Percentiles rank a stretch among this genome's conserved stretches.
phyloP scores from a whole-genome alignment of 225 moss, liverwort and hornwort species.

The Neckera pumila region DNA sequence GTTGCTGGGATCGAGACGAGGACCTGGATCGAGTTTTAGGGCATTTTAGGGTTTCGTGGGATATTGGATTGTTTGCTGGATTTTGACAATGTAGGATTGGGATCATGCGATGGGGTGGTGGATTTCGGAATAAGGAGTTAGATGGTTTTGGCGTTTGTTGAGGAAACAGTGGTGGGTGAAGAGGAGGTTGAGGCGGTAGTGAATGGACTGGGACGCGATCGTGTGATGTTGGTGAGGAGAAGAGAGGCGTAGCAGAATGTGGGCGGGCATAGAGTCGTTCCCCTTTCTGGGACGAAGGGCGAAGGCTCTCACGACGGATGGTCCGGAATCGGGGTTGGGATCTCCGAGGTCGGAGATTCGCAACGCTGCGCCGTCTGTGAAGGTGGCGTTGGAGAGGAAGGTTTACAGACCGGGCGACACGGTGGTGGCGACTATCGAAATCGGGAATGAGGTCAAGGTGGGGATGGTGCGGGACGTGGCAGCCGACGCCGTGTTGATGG shows the following conservation, averaged over 20 bases:
- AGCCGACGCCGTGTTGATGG: constrained; percentile 78
- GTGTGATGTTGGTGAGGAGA: constrained; percentile 3
- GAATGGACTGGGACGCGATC: neutral
- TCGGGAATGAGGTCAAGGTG: constrained; percentile 25
- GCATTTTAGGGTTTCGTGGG: constrained; percentile 1
- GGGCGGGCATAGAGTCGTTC: constrained; percentile 36
- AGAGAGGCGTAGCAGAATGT: constrained; percentile 15
- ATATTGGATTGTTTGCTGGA: neutral
- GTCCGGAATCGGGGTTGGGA: constrained; percentile 8
- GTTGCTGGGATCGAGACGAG: neutral
- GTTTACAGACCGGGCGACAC: constrained; percentile 85
- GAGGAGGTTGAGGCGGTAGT: too few relatives aligned
- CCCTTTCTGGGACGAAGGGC: constrained; percentile 36
- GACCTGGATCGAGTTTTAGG: neutral
- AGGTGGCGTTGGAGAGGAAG: constrained; percentile 62
- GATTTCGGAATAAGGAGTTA: neutral
- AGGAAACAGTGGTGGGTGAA: too few relatives aligned
- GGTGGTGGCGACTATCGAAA: constrained; percentile 68
- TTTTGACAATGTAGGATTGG: neutral
- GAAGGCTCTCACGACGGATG: constrained; percentile 1
- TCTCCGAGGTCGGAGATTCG: constrained; percentile 10
- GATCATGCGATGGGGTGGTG: neutral
- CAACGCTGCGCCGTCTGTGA: constrained; percentile 46
- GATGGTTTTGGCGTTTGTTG: neutral
- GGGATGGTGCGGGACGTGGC: constrained; percentile 24